Percentiles rank a stretch among this genome's conserved stretches.
phyloP scores from a whole-genome alignment of 1,284 basidiomycete genomes.

The Phylloboletellus chloephorus region DNA sequence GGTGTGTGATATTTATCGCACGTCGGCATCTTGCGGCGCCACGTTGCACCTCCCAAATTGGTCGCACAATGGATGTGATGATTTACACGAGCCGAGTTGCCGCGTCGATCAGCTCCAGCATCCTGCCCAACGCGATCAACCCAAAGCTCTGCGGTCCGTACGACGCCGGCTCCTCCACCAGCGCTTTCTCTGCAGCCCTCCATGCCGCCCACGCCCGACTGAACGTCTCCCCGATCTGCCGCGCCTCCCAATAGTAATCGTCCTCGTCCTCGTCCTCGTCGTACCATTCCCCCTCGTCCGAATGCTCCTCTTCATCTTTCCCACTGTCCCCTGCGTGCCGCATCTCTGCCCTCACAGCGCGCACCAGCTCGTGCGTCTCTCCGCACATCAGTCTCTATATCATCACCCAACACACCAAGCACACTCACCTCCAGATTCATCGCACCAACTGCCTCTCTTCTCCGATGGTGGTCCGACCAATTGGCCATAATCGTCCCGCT shows the following conservation, averaged over 20 bases:
- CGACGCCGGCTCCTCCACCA: slow-evolving; percentile 21
- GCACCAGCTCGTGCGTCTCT: slow-evolving; percentile 36
- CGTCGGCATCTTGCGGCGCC: slow-evolving; percentile 19
- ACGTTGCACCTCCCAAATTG: slow-evolving; percentile 13
- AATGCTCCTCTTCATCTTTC: slow-evolving; percentile 19
- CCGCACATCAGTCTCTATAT: slow-evolving; percentile 3
- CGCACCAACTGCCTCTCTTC: slow-evolving; percentile 34
- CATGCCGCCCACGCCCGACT: slow-evolving; percentile 37
- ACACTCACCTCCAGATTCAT: slow-evolving; percentile 40
- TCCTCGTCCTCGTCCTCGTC: slow-evolving; percentile 27
- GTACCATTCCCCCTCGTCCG: slow-evolving; percentile 14
- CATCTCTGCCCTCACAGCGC: slow-evolving; percentile 33
- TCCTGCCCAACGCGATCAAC: slow-evolving; percentile 36
- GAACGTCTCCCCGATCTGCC: slow-evolving; percentile 27
- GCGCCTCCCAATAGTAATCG: slow-evolving; percentile 23
- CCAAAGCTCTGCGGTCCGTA: slow-evolving; percentile 42
- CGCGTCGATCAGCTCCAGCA: slow-evolving; percentile 36
- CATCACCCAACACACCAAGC: neutral
- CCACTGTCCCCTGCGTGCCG: slow-evolving; percentile 12
- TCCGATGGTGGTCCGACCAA: slow-evolving; percentile 36
- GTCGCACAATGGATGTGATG: neutral
- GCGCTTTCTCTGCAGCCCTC: slow-evolving; percentile 30
- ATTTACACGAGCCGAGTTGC: slow-evolving; percentile 10
- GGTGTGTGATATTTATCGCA: slow-evolving; percentile 14
- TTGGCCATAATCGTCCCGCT: slow-evolving; percentile 43